A percentile compares a stretch with the other conserved stretches of the same genome.
Conservation (phyloP, 2,329 filamentous ascomycete genomes). For the Paramyrothecium roridum region DNA sequence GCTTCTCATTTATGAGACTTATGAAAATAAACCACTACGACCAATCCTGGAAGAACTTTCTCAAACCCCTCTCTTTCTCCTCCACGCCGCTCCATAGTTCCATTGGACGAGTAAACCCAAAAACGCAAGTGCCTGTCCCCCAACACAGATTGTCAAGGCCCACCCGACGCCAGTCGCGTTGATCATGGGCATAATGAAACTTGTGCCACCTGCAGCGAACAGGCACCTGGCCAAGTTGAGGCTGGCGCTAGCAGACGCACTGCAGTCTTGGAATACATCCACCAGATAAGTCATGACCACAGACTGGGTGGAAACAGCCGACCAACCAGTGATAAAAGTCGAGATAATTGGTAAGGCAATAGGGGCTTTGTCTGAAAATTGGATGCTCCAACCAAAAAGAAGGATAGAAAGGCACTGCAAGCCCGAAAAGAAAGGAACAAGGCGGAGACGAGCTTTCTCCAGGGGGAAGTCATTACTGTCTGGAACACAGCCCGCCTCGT, state of each 20-base stretch:
- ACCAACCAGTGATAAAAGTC: conserved; percentile 50
- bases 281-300: conserved; percentile 50
- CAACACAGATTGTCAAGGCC: conserved; percentile 43
- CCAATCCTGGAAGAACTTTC: not conserved
- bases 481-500: not conserved
- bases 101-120: conserved; percentile 6
- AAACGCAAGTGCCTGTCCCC: conserved; percentile 40
- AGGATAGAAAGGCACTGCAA: conserved; percentile 43
- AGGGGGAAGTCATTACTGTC: conserved; percentile 36
- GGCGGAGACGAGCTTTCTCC: conserved; percentile 47
- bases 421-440: conserved; percentile 40
- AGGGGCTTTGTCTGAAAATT: conserved; percentile 36
- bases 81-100: not conserved
- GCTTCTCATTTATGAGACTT: not conserved
- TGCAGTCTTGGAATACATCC: conserved; percentile 46
- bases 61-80: not conserved
- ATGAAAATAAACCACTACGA: not conserved
- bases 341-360: conserved; percentile 47
- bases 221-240: conserved; percentile 51
- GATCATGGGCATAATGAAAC: conserved; percentile 46
- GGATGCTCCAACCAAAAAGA: conserved; percentile 50
- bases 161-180: conserved; percentile 40
- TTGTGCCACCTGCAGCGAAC: conserved; percentile 48
- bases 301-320: conserved; percentile 44
- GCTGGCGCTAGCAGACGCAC: conserved; percentile 49